These are phyloP conservation scores for Fagus crenata DNA, from an alignment of 306 rosid species.

Conservation along the genomic window DNA sequence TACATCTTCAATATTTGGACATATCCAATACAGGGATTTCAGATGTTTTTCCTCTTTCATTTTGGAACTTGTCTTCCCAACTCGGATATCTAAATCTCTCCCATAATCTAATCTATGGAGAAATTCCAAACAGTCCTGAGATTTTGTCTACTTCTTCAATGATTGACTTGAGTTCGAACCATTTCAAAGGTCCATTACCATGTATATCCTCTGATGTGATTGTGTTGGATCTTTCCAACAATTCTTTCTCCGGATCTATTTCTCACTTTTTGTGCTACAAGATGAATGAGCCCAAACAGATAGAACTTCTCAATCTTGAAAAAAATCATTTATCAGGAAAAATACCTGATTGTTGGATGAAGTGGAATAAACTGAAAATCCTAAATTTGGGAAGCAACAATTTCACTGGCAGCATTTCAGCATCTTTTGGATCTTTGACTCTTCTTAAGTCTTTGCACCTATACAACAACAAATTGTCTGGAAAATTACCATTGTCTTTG, in stretches of 20 bases:
- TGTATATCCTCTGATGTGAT: background rate
- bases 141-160: too few relatives aligned
- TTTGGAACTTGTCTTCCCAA: background rate
- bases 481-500: slow-evolving; percentile 21
- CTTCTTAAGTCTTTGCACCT: slow-evolving; percentile 19
- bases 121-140: too few relatives aligned
- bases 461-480: slow-evolving; percentile 25
- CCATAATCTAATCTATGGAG: too few relatives aligned
- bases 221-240: slow-evolving; percentile 12
- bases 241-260: slow-evolving; percentile 2
- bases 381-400: slow-evolving; percentile 22
- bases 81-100: too few relatives aligned
- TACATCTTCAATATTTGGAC: background rate
- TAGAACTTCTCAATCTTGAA: background rate
- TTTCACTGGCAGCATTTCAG: slow-evolving; percentile 30
- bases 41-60: slow-evolving; percentile 18
- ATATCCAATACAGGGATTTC: slow-evolving; percentile 18
- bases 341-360: slow-evolving; percentile 25
- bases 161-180: slow-evolving; percentile 3
- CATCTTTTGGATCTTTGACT: slow-evolving; percentile 22
- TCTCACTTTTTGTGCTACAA: slow-evolving; percentile 2
- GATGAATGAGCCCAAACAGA: background rate
- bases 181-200: slow-evolving; percentile 8
- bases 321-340: slow-evolving; percentile 15
- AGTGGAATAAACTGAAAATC: background rate